Evolutionary conservation across 768 basidiomycete genomes (phyloP), one percentile per base, ranked within the genome.

Genomic region (Lactarius akahatsu): DNA sequence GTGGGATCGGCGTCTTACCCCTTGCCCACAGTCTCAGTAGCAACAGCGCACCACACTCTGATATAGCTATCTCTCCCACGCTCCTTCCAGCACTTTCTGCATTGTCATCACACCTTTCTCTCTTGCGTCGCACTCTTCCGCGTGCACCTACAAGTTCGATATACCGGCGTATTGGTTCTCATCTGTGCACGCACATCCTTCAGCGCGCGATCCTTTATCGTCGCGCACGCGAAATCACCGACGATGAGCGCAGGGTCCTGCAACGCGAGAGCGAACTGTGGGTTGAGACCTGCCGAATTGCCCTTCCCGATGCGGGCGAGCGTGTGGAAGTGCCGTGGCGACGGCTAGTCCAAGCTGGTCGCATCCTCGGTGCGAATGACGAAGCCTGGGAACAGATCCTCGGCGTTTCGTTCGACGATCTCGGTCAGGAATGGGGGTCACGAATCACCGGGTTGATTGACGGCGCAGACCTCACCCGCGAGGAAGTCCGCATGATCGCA

Each of bases 201-300:
- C 92, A 95, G 69, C 89, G 95, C 16, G 86, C 90, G 65, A 86
- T 97, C 62, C 75, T 90, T 45, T 91, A 91, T 73, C 87, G 92
- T 52, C 88, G 92, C 0, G 84, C 85, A 66, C 83, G 78, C 7
- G 79, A 80, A 62, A 80, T 95, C 63, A 80, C 82, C 38, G 75
- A 81, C 3, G 72, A 75, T 9, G 89, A 92, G 62, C 91, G 89
- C 5, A 82, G 80, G 65, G 77, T 78, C 26, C 81, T 96, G 26
- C 79, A 79, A 26, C 83, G 83, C 1, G 95, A 98, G 75, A 86
- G 85, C 78, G 83, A 87, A 72, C 81, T 93, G 57, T 94, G 95
- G 94, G 81, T 89, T 6, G 90, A 92, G 76, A 89, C 91, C 8
- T 91, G 87, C 65, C 83, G 85, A 32, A 76, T 79, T 26, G 88